Evolutionary conservation across 1,139 yeast species (phyloP), one percentile per base, ranked within the genome.

Genomic region (Hyphopichia buzzinii): DNA sequence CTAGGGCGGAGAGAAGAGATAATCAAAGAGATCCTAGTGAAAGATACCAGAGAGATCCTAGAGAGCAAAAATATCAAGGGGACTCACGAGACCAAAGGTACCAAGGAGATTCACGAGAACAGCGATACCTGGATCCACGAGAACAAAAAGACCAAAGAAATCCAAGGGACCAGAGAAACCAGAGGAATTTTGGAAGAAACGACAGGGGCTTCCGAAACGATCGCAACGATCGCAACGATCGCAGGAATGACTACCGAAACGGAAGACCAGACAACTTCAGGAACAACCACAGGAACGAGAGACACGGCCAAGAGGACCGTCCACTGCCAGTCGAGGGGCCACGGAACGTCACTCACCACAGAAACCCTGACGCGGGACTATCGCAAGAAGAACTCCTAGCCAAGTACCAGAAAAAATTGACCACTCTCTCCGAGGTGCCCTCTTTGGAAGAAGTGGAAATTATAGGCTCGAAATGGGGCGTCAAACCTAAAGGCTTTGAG

Each of bases 401-500:
- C 4, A 47, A 48, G 26, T 53, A 51, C 30, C 50, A 58, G 37
- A 49, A 45, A 13, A 46, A 46, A 25, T 52, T 70, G 30, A 38
- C 39, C 12, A 39, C 43, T 6, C 43, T 66, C 4, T 47, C 46
- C 17, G 50, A 55, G 8, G 50, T 52, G 1, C 49, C 51, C 5
- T 40, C 57, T 2, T 47, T 69, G 13, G 62, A 58, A 6, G 57
- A 59, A 19, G 48, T 67, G 16, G 65, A 79, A 28, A 59, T 64
- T 6, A 52, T 68, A 7, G 76, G 72, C 27, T 70, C 85, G 0
- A 62, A 72, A 37, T 89, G 96, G 96, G 95, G 89, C 34, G 65
- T 76, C 12, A 72, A 74, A 24, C 90, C 96, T 0, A 64, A 70
- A 32, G 95, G 90, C 0, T 86, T 84, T 55, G 95, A 87, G 50